Evolutionary conservation across 1,139 yeast species (phyloP).

Genomic region (Cylindricascospora bacillispora): DNA sequence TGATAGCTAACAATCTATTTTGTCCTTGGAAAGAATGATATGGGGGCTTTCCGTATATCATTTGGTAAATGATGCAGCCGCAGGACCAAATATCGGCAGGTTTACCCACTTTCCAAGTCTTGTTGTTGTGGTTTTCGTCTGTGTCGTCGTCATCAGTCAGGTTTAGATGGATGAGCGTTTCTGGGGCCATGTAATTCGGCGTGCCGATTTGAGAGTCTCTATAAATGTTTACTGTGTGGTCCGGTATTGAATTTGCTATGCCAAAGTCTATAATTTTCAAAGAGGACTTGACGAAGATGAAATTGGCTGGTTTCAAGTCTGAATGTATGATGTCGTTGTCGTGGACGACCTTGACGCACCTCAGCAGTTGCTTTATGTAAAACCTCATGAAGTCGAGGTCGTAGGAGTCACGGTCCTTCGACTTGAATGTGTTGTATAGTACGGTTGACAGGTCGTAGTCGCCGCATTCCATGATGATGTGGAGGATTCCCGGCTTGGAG

Average conservation of each 20-base stretch:
- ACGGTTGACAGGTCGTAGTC: constrained; percentile 85
- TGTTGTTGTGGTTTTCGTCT: constrained; percentile 29
- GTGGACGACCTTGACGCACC: constrained; percentile 83
- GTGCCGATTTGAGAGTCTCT: constrained; percentile 91
- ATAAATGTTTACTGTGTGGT: constrained; percentile 80
- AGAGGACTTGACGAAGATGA: constrained; percentile 72
- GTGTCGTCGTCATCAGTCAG: constrained; percentile 22
- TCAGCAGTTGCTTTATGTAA: constrained; percentile 67
- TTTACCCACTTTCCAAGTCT: constrained; percentile 80
- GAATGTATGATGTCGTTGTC: constrained; percentile 83
- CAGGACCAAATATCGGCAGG: constrained; percentile 98
- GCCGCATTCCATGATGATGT: constrained; percentile 89
- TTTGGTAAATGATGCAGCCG: constrained; percentile 91
- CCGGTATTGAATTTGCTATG: constrained; percentile 88
- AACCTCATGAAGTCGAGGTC: constrained; percentile 73
- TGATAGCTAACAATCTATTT: constrained; percentile 71
- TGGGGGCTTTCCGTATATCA: constrained; percentile 91
- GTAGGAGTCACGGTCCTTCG: constrained; percentile 28
- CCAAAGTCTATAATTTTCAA: constrained; percentile 92
- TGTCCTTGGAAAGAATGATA: constrained; percentile 72
- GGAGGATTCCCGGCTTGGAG: constrained; percentile 38
- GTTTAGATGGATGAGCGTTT: constrained; percentile 61
- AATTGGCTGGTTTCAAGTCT: constrained; percentile 92
- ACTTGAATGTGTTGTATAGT: constrained; percentile 39
- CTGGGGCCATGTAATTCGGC: constrained; percentile 98